Evolutionary conservation across 164 flowering plant species (phyloP).

Genomic region (Liquidambar formosana): DNA sequence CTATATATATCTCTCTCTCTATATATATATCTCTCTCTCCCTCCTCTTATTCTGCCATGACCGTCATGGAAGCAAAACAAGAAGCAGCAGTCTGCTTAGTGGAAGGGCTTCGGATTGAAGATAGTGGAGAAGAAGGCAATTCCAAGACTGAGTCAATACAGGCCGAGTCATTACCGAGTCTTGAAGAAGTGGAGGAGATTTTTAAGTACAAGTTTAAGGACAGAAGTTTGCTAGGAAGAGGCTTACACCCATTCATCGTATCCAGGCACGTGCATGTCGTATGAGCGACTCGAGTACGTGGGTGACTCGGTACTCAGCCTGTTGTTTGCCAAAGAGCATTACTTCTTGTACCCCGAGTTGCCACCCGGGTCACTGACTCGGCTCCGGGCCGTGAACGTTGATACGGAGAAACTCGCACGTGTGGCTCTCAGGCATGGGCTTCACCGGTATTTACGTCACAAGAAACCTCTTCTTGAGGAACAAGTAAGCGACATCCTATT

Average conservation of each 20-base stretch:
- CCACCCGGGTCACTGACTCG: constrained; percentile 46
- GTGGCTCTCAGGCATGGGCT: constrained; percentile 52
- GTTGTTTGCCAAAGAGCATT: constrained; percentile 37
- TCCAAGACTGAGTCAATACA: neutral
- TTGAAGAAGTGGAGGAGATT: constrained; percentile 42
- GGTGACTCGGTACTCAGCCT: constrained; percentile 61
- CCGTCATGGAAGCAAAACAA: neutral
- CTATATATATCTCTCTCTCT: neutral
- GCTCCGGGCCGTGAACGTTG: constrained; percentile 59
- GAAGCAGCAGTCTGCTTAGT: neutral
- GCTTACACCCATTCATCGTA: constrained; percentile 46
- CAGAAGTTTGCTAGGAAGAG: constrained; percentile 30
- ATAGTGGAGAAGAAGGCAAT: neutral
- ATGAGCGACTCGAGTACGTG: constrained; percentile 56
- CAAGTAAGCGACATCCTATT: constrained; percentile 35
- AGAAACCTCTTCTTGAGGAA: constrained; percentile 26
- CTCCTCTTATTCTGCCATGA: neutral
- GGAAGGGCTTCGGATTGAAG: too few species aligned
- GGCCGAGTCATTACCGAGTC: constrained; percentile 14
- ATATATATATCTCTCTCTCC: neutral
- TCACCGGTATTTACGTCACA: constrained; percentile 41
- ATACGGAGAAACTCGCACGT: constrained; percentile 70
- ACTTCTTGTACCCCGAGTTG: constrained; percentile 39
- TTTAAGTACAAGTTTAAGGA: constrained; percentile 38
- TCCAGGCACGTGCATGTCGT: constrained; percentile 15